Conservation (phyloP, 2,329 filamentous ascomycete species). For the Phaeosphaeria sp. region DNA sequence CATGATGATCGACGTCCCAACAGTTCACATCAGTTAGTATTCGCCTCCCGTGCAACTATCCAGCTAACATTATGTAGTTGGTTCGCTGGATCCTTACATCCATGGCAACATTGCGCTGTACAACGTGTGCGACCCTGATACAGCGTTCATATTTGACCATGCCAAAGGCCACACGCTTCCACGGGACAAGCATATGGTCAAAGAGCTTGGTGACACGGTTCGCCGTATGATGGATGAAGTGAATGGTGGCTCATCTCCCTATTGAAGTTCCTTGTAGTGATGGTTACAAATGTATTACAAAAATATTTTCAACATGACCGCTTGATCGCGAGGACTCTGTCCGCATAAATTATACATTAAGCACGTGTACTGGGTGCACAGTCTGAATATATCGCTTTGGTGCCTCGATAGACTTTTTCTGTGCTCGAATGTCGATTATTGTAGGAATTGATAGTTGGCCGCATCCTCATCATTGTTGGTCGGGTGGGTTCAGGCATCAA, state of each 20-base stretch:
- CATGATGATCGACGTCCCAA: constrained; percentile 49
- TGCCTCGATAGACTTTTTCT: too few species aligned
- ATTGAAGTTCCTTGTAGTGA: background rate
- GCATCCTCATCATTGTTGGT: too few species aligned
- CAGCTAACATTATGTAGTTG: constrained; percentile 17
- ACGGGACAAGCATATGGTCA: constrained; percentile 36
- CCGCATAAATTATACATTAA: too few species aligned
- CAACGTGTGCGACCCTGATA: constrained; percentile 67
- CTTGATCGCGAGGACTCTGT: too few species aligned
- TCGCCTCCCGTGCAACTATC: background rate
- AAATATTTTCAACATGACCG: background rate
- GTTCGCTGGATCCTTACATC: constrained; percentile 63
- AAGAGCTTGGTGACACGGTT: constrained; percentile 38
- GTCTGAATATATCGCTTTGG: too few species aligned
- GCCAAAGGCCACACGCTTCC: constrained; percentile 70
- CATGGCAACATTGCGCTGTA: constrained; percentile 67
- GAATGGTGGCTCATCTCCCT: constrained; percentile 8
- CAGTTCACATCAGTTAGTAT: constrained; percentile 46
- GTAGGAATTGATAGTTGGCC: too few species aligned
- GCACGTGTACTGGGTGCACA: too few species aligned
- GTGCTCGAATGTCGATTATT: too few species aligned
- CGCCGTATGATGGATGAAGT: constrained; percentile 33
- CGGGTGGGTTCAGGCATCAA: too few species aligned
- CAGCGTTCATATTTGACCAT: constrained; percentile 68
- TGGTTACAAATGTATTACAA: background rate